Evolutionary conservation across 1,284 basidiomycete species (phyloP).

Genomic region (Ustilago sp.): DNA sequence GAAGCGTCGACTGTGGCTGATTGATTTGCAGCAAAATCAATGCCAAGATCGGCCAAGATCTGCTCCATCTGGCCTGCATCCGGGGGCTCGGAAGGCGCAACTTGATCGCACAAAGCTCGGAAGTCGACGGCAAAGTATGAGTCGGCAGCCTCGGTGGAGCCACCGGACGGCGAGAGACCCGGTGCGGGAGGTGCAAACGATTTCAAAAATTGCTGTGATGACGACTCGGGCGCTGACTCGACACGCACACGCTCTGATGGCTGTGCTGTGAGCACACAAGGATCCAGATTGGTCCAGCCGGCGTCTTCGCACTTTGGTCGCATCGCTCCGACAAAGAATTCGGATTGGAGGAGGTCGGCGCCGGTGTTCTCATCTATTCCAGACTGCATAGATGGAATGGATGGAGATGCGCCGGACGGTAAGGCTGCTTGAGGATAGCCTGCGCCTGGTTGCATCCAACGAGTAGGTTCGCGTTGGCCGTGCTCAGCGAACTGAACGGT

Average conservation of each 20-base stretch:
- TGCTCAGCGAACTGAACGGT: background rate
- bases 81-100: slow-evolving; percentile 14
- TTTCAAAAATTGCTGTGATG: background rate
- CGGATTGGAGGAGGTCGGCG: slow-evolving; percentile 27
- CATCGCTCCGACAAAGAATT: slow-evolving; percentile 32
- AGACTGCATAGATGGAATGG: background rate
- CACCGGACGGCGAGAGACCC: slow-evolving; percentile 11
- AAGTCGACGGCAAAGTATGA: slow-evolving; percentile 23
- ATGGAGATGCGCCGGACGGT: slow-evolving; percentile 8
- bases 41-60: slow-evolving; percentile 37
- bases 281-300: slow-evolving; percentile 19
- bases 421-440: background rate
- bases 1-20: slow-evolving; percentile 4
- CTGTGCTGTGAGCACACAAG: slow-evolving; percentile 22
- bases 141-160: slow-evolving; percentile 14
- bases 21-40: slow-evolving; percentile 22
- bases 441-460: slow-evolving; percentile 4
- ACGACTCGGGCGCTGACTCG: slow-evolving; percentile 13
- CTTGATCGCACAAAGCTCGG: slow-evolving; percentile 25
- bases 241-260: slow-evolving; percentile 27
- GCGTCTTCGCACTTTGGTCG: background rate
- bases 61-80: slow-evolving; percentile 30
- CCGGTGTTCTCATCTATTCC: background rate
- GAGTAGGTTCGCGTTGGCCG: slow-evolving; percentile 4
- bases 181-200: background rate